These are phyloP conservation scores for Fistulifera pelliculosa DNA, from an alignment of 108 stramenopile species.

Conservation along the genomic window DNA sequence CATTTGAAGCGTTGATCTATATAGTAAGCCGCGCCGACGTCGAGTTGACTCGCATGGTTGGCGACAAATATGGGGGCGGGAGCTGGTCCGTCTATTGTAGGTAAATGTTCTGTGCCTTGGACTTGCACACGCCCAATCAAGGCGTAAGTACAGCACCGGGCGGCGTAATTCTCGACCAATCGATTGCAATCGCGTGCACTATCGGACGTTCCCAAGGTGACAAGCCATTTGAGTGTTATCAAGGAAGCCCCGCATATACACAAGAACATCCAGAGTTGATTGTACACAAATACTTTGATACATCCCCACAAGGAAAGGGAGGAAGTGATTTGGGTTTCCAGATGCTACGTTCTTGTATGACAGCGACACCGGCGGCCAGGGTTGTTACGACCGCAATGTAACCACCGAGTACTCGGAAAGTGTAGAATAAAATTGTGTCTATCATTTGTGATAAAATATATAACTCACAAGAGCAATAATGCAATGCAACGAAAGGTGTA, in stretches of 20 bases:
- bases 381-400: slow-evolving; percentile 2
- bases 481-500: no score
- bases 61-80: slow-evolving; percentile 73
- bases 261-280: slow-evolving; percentile 53
- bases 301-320: slow-evolving; percentile 40
- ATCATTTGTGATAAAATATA: no score
- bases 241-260: slow-evolving; percentile 40
- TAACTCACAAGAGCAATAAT: no score
- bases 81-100: slow-evolving; percentile 2
- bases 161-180: slow-evolving; percentile 23
- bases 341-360: slow-evolving; percentile 63
- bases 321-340: slow-evolving; percentile 43
- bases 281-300: slow-evolving; percentile 55
- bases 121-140: slow-evolving; percentile 53
- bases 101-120: slow-evolving; percentile 47
- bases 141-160: slow-evolving; percentile 7
- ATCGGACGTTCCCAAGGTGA: slow-evolving; percentile 15
- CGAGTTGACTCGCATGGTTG: slow-evolving; percentile 76
- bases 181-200: slow-evolving; percentile 25
- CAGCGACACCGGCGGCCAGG: slow-evolving; percentile 8
- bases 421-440: not conserved
- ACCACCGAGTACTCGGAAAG: not conserved
- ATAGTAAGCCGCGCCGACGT: slow-evolving; percentile 56
- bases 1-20: slow-evolving; percentile 50
- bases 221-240: slow-evolving; percentile 30